These are phyloP conservation scores for Talaromyces funiculosus DNA, from an alignment of 2,329 filamentous ascomycete species.

Conservation along the genomic window DNA sequence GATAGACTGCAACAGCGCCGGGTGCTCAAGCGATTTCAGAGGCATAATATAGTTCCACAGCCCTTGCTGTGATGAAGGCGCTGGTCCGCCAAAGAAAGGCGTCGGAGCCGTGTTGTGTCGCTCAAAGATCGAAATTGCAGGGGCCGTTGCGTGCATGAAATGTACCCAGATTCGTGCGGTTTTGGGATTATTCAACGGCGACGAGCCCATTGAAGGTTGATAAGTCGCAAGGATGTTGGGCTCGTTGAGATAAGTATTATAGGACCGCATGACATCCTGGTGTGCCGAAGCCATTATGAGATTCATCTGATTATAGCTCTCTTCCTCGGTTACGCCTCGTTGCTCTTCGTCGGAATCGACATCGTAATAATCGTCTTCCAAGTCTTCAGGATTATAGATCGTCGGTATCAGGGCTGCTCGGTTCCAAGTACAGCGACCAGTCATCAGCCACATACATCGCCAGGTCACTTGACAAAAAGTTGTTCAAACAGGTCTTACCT, in stretches of 20 bases:
- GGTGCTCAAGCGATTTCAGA: constrained; percentile 73
- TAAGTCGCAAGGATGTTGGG: constrained; percentile 57
- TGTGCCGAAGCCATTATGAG: constrained; percentile 43
- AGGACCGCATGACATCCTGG: constrained; percentile 43
- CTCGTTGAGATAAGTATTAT: constrained; percentile 45
- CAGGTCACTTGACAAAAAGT: constrained; percentile 6
- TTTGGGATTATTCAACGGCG: constrained; percentile 72
- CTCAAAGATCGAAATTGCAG: constrained; percentile 81
- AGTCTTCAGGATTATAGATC: constrained; percentile 1
- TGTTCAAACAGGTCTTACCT: constrained; percentile 12
- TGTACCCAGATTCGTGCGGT: constrained; percentile 83
- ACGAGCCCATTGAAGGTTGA: constrained; percentile 57
- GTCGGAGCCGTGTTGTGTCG: constrained; percentile 69
- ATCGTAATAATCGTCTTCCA: constrained; percentile 58
- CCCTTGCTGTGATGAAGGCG: constrained; percentile 55
- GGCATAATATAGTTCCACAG: constrained; percentile 73
- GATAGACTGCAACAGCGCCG: constrained; percentile 85
- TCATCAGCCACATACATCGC: constrained; percentile 13
- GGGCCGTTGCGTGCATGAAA: constrained; percentile 83
- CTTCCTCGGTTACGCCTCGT: constrained; percentile 33
- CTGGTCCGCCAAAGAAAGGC: constrained; percentile 57
- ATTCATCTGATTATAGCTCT: constrained; percentile 35
- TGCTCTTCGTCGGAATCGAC: constrained; percentile 57
- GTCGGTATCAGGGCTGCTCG: constrained; percentile 7
- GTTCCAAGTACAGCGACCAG: constrained; percentile 5